Evolutionary conservation across 257 asterid species (phyloP).

Genomic region (Jacaranda mimosifolia): DNA sequence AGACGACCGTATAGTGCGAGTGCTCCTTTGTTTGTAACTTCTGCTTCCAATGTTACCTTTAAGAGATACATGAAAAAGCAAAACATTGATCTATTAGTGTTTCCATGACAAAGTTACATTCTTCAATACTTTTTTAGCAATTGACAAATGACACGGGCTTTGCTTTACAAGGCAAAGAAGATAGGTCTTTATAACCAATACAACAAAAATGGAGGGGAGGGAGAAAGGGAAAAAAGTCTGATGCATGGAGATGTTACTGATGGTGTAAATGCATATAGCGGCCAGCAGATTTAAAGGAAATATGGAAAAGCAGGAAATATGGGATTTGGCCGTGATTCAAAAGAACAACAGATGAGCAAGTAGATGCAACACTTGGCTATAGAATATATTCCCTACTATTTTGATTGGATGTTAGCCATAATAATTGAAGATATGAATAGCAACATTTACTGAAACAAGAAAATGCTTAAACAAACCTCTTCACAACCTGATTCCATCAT

Average conservation of each 20-base stretch:
- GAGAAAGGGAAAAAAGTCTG: background rate
- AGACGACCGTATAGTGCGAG: conserved; percentile 91
- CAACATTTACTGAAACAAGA: background rate
- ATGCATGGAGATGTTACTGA: background rate
- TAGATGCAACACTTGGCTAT: background rate
- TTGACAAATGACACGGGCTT: background rate
- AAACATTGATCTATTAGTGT: background rate
- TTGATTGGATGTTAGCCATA: background rate
- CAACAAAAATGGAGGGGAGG: background rate
- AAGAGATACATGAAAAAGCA: background rate
- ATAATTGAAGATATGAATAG: background rate
- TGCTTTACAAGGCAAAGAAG: background rate
- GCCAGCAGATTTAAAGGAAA: background rate
- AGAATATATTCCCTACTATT: background rate
- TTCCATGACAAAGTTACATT: conserved; percentile 12
- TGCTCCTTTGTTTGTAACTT: conserved; percentile 94
- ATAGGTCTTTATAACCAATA: background rate
- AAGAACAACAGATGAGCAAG: conserved; percentile 8
- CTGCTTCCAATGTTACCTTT: conserved; percentile 97
- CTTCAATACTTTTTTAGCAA: conserved; percentile 16
- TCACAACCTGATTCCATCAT: conserved; percentile 97
- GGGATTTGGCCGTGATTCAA: background rate
- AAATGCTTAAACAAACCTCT: conserved; percentile 62
- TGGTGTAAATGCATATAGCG: background rate
- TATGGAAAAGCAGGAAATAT: background rate